Percentiles rank a stretch among this genome's conserved stretches.
Evolutionary conservation across 768 basidiomycete genomes (phyloP).

Genomic region (Tephrocybe sp.): DNA sequence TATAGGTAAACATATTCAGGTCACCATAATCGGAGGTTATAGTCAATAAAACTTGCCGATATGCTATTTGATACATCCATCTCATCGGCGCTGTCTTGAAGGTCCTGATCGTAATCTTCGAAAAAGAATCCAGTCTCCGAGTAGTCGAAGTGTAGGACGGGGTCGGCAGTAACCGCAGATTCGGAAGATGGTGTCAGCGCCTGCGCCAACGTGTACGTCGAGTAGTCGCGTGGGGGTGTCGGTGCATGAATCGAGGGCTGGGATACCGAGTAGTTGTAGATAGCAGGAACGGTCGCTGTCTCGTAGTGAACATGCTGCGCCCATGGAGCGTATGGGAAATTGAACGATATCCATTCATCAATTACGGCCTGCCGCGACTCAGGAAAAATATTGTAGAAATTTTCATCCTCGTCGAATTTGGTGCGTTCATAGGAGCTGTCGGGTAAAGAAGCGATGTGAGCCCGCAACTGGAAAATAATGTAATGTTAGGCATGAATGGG

Average conservation of each 20-base stretch:
- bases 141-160: neutral
- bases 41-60: no score
- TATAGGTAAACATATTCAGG: no score
- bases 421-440: conserved; percentile 13
- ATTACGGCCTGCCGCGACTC: conserved; percentile 15
- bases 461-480: conserved; percentile 1
- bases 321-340: neutral
- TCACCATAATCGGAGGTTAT: no score
- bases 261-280: neutral
- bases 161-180: neutral
- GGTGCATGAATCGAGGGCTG: neutral
- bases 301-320: neutral
- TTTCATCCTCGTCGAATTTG: conserved; percentile 16
- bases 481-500: neutral
- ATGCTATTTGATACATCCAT: no score
- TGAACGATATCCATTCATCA: conserved; percentile 11
- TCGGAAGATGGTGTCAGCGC: neutral
- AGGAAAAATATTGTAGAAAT: conserved; percentile 19
- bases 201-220: neutral
- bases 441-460: neutral
- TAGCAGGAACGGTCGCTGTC: neutral
- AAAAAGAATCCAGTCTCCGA: neutral
- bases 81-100: no score
- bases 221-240: neutral
- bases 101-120: no score